Base-by-base conservation (phyloP, 257 asterid genomes). In the Solanum chmielewskii region DNA sequence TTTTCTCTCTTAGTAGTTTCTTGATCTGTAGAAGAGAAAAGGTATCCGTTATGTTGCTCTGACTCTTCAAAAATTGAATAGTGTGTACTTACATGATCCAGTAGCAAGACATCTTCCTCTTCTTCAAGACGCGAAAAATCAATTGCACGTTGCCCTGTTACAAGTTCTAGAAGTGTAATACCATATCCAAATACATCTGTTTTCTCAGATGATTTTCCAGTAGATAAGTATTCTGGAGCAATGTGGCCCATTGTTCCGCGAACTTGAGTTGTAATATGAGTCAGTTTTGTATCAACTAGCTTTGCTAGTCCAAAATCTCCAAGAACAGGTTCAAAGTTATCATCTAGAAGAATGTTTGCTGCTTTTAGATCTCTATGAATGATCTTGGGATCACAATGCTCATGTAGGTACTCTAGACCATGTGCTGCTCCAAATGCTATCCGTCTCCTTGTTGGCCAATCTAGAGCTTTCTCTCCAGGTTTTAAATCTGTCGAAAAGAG, bases 181-280 rank as follows among this genome's bases (percentile, higher is more conserved):
- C 99, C 99, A 75, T 92, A 96, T 68, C 99, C 99, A 47, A 96
- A 96, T 5, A 96, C 98, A 87, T 95, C 99, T 0, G 99, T 95
- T 91, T 94, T 95, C 20, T 94, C 98, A 1, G 98, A 96, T 10
- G 98, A 95, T 89, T 95, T 95, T 45, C 99, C 99, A 0, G 98
- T 96, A 2, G 99, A 93, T 86, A 96, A 87, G 86, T 96, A 96
- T 89, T 95, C 99, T 0, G 98, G 99, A 39, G 99, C 99, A 49
- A 96, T 96, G 83, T 96, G 99, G 45, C 99, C 99, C 99, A 96
- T 96, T 3, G 99, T 96, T 74, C 99, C 99, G 6, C 99, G 98
- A 78, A 96, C 93, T 90, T 93, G 98, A 76, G 99, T 96, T 5
- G 99, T 96, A 20, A 96, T 90, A 31, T 96, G 98, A 4, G 99